Evolutionary conservation across 108 stramenopile genomes (phyloP), one percentile per base, ranked within the genome.

Genomic region (Stephanodiscus minutulus): DNA sequence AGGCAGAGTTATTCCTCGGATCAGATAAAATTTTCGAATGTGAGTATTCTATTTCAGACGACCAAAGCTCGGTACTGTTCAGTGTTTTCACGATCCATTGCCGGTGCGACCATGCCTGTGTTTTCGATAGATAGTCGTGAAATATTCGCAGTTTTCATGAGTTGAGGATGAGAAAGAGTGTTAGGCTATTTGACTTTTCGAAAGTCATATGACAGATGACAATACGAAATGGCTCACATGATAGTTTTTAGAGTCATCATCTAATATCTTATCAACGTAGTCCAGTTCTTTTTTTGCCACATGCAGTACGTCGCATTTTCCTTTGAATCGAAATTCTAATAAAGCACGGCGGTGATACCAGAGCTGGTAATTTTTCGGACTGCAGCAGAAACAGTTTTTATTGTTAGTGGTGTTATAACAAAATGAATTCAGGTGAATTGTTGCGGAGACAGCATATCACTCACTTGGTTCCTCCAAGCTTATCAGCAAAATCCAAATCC

Each of bases 361-460:
- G 41, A 98, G 83, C 77, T 99, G 99, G 81, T 99, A 99, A 84
- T 98, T 98, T 81, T 99, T 99, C n/a, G 99, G 99, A 84, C 95
- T 98, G 44, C 37, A 64, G 43, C 9, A 33, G 57, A 58, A 31
- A 36, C n/a, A 56, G 31, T 17, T 17, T 15, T 15, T 17, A 61
- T 29, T 61, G 2, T 29, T 28, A 58, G 27, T 18, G 18, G 6
- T 12, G 3, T 27, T 22, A 53, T 27, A 21, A 24, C 25, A 22
- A 24, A 53, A 53, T 53, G 24, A n/a, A 0, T 21, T 20, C 24
- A 21, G 22, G 52, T 11, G 52, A 53, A 53, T 53, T 10, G 5
- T 53, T 25, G 13, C 12, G 13, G 43, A 53, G 24, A 53, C 52
- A 53, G 3, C 39, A 64, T 48, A 46, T 47, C 22, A 64, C 64